Percentiles rank a stretch among this genome's conserved stretches.
phyloP scores from a whole-genome alignment of 225 moss, liverwort and hornwort genomes.

The Physcomitrium patens region DNA sequence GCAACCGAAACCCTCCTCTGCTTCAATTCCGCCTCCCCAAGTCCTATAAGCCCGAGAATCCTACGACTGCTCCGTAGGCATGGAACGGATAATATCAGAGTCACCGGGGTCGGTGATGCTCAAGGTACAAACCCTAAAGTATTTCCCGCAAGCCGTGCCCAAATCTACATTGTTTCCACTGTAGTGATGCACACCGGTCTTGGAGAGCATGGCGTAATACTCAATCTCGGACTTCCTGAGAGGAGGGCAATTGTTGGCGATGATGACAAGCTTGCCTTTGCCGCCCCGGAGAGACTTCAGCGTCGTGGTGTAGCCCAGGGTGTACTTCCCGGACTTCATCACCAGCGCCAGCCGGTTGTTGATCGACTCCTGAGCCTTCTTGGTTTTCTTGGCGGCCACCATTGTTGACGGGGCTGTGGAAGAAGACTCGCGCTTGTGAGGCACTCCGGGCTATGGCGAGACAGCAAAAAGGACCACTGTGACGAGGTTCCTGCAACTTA shows the following conservation, averaged over 20 bases:
- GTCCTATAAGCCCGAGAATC: no score
- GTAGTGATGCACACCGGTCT: conserved; percentile 66
- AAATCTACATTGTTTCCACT: conserved; percentile 66
- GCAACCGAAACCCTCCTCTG: no score
- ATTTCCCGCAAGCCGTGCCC: conserved; percentile 64
- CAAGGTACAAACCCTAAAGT: conserved; percentile 57
- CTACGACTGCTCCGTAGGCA: conserved; percentile 48
- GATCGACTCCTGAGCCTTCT: no score
- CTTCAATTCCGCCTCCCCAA: no score
- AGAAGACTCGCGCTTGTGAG: no score
- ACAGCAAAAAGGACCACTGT: no score
- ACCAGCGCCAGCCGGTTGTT: no score
- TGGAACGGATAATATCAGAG: conserved; percentile 65
- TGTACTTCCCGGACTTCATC: no score
- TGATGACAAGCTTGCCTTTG: conserved; percentile 66
- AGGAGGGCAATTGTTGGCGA: conserved; percentile 65
- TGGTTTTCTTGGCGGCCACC: conserved; percentile 61
- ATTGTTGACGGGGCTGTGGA: conserved; percentile 37
- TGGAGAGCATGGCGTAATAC: conserved; percentile 66
- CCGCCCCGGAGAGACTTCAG: conserved; percentile 62
- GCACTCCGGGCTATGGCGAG: no score
- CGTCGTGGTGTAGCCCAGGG: no score
- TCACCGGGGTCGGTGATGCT: conserved; percentile 65
- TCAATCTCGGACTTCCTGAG: conserved; percentile 67
- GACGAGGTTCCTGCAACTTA: no score